Evolutionary conservation across 257 asterid genomes (phyloP).

Genomic region (Vinca minor): DNA sequence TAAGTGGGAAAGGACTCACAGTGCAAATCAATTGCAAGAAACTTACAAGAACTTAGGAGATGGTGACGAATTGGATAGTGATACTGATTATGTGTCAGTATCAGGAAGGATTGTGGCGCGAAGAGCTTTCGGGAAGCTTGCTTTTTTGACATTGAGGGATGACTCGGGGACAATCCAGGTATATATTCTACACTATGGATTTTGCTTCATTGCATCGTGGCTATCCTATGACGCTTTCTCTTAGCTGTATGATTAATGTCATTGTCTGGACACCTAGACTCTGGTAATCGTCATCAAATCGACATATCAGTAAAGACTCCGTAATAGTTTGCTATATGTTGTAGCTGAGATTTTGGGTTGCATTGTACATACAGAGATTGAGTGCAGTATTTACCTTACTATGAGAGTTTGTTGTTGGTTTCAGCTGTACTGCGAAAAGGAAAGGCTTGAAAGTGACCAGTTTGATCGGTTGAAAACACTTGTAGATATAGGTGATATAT

Average conservation of each 20-base stretch:
- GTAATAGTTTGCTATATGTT: not conserved
- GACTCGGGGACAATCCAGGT: constrained; percentile 96
- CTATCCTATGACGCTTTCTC: not conserved
- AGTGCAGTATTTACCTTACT: constrained; percentile 2
- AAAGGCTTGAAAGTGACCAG: constrained; percentile 59
- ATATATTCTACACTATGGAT: not conserved
- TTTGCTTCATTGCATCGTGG: constrained; percentile 8
- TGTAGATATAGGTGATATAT: constrained; percentile 86
- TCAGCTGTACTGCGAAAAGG: constrained; percentile 96
- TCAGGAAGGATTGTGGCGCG: constrained; percentile 94
- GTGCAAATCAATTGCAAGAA: constrained; percentile 71
- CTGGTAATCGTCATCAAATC: not conserved
- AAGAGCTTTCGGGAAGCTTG: constrained; percentile 93
- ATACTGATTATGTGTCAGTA: constrained; percentile 59
- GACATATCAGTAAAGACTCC: not conserved
- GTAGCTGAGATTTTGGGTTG: not conserved
- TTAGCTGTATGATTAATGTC: not conserved
- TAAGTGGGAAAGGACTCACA: constrained; percentile 81
- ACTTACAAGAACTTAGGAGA: constrained; percentile 54
- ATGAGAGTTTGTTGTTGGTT: constrained; percentile 19
- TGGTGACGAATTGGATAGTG: constrained; percentile 70
- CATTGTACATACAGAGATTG: not conserved
- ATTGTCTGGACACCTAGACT: not conserved
- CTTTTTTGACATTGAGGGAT: constrained; percentile 83
- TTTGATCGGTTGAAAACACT: constrained; percentile 78